These are phyloP conservation scores for Chlorella vulgaris DNA, from an alignment of 139 green algal species.

Conservation along the genomic window DNA sequence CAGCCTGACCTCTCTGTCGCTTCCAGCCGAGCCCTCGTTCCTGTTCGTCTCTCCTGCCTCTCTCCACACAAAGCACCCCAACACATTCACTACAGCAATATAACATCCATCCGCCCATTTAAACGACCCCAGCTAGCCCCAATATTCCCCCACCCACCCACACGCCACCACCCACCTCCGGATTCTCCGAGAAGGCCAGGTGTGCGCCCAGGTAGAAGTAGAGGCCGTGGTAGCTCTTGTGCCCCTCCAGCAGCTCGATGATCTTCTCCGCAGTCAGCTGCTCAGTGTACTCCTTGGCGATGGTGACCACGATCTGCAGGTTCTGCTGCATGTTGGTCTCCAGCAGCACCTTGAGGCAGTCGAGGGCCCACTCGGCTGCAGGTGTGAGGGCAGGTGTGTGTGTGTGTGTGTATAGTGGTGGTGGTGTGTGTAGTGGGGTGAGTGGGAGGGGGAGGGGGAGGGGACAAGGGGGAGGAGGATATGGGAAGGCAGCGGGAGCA, in stretches of 20 bases:
- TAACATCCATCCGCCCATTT: not conserved
- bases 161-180: constrained; percentile 66
- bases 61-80: too few relatives aligned
- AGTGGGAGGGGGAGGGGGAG: too few relatives aligned
- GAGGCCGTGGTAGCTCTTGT: constrained; percentile 92
- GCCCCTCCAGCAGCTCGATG: constrained; percentile 90
- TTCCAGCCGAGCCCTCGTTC: too few relatives aligned
- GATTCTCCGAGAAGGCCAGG: constrained; percentile 89
- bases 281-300: constrained; percentile 99
- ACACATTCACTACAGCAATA: too few relatives aligned
- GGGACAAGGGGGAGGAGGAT: too few relatives aligned
- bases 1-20: too few relatives aligned
- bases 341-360: constrained; percentile 94
- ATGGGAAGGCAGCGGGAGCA: too few relatives aligned
- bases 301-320: constrained; percentile 87
- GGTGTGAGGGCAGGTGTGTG: not conserved
- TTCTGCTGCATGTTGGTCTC: constrained; percentile 87
- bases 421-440: not conserved
- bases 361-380: constrained; percentile 38
- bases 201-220: constrained; percentile 97
- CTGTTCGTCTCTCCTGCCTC: too few relatives aligned
- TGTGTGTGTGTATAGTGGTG: not conserved
- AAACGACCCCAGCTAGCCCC: too few relatives aligned
- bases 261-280: constrained; percentile 82
- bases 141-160: too few relatives aligned